Conservation (phyloP, 2,329 filamentous ascomycete genomes). For the Nannizziopsis barbatae region DNA sequence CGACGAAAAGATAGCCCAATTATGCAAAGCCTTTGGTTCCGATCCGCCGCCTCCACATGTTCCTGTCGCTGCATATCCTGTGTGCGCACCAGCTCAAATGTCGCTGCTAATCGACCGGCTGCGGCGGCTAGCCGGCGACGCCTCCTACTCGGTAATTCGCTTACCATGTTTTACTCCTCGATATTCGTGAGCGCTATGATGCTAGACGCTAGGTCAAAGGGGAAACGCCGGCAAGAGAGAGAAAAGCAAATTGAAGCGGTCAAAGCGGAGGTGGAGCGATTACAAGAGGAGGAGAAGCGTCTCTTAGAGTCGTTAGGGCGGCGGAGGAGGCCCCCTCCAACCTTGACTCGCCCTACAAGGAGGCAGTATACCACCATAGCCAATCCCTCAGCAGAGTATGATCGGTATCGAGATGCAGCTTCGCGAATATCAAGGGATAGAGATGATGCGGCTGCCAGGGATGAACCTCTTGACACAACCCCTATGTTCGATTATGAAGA, state of each 20-base stretch:
- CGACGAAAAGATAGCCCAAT: constrained; percentile 17
- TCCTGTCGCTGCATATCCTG: constrained; percentile 35
- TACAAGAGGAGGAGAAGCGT: constrained; percentile 31
- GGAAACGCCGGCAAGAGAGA: constrained; percentile 30
- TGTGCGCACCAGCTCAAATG: constrained; percentile 26
- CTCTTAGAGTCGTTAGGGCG: constrained; percentile 25
- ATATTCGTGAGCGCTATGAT: constrained; percentile 35
- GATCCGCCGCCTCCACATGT: constrained; percentile 28
- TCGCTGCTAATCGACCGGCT: constrained; percentile 27
- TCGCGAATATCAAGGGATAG: not conserved
- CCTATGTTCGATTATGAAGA: not conserved
- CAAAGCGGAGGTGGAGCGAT: constrained; percentile 31
- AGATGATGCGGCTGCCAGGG: not conserved
- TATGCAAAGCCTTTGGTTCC: constrained; percentile 38
- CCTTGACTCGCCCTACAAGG: not conserved
- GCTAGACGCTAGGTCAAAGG: constrained; percentile 32
- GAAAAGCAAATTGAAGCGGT: constrained; percentile 35
- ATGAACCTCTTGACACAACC: not conserved
- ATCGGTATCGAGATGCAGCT: constrained; percentile 1
- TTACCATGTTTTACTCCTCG: constrained; percentile 36
- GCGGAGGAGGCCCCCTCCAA: constrained; percentile 15
- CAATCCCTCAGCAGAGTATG: constrained; percentile 12
- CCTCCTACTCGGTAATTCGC: constrained; percentile 33
- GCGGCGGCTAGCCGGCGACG: constrained; percentile 29
- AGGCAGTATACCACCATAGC: constrained; percentile 19